phyloP scores from a whole-genome alignment of 2,329 filamentous ascomycete species.

The Pseudogymnoascus sp. region DNA sequence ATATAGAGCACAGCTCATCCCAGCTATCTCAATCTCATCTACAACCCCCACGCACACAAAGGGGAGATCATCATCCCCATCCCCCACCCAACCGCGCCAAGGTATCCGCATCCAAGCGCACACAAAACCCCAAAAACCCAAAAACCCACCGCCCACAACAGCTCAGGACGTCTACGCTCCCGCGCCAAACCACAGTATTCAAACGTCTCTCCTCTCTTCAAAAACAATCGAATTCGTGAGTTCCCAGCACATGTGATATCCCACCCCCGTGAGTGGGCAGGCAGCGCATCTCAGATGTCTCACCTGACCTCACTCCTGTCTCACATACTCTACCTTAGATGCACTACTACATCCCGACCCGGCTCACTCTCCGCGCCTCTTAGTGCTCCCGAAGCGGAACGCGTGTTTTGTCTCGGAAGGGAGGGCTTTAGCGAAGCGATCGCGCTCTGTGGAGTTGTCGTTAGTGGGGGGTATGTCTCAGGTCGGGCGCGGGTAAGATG shows the following conservation, averaged over 20 bases:
- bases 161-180: neutral
- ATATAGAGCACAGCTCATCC: neutral
- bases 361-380: neutral
- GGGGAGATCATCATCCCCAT: neutral
- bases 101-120: neutral
- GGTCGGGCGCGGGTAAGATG: neutral
- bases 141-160: neutral
- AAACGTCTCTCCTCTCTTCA: neutral
- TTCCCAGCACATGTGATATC: neutral
- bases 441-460: neutral
- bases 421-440: constrained; percentile 8
- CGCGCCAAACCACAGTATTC: neutral
- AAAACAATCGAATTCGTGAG: neutral
- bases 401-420: constrained; percentile 3
- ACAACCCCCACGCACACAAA: neutral
- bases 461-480: neutral
- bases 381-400: constrained; percentile 6
- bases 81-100: neutral
- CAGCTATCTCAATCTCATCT: neutral
- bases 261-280: neutral
- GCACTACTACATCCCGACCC: neutral
- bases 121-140: neutral
- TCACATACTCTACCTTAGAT: neutral
- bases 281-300: neutral
- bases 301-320: neutral